Base-by-base conservation (phyloP, 495 filamentous ascomycete genomes). In the Chaetomidium leptoderma region DNA sequence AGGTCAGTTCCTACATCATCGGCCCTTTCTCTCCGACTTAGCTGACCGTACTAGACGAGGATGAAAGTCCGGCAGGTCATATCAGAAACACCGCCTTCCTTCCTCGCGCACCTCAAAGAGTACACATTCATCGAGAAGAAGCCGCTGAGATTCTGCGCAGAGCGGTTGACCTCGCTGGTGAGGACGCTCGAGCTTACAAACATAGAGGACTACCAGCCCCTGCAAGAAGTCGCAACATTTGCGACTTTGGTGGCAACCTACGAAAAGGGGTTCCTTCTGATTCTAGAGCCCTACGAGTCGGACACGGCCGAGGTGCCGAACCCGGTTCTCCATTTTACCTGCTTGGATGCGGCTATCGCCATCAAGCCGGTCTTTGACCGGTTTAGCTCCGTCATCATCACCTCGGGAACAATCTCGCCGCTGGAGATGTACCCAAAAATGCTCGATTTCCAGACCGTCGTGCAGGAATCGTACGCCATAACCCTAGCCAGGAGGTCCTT, bases 391-490 rank as follows among this genome's bases (percentile, higher is more conserved):
- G 95, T 99, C 53, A 92, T 99, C 71, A 97, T 99, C 70, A 99
- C 95, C 6, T 97, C 95, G 0, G 95, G 95, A 19, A 99, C 95
- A 4, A 87, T 99, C 50, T 97, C 93, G 0, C 95, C 95, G 0
- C 71, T 99, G 5, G 95, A 99, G 70, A 97, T 99, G 91, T 99
- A 97, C 68, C 95, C 95, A 0, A 96, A 96, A 64, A 97, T 99
- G 93, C 84, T 99, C 10, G 88, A 86, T 42, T 99, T 99, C 73
- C 79, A 76, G 3, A 87, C 90, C 11, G 92, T 97, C 16, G 85
- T 97, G 30, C 90, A 97, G 67, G 91, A 97, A 69, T 97, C 95
- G 2, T 99, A 97, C 76, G 83, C 81, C 60, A 97, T 99, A 92
- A 97, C 95, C 0, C 83, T 99, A 17, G 92, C 92, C 1, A 82